Conservation (phyloP, 106 monocot species). For the Agapanthus africanus region DNA sequence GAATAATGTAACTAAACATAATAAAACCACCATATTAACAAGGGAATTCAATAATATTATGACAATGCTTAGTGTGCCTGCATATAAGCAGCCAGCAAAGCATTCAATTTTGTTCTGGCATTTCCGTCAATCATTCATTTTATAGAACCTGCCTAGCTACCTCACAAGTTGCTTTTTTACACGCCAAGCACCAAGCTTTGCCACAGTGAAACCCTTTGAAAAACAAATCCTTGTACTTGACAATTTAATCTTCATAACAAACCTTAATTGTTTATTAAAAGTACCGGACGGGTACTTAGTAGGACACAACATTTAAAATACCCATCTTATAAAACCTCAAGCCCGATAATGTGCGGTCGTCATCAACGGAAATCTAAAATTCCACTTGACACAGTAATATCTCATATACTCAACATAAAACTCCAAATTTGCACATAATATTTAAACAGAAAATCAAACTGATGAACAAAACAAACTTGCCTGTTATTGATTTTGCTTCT, state of each 20-base stretch:
- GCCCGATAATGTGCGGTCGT: too few relatives aligned
- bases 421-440: not conserved
- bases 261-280: too few relatives aligned
- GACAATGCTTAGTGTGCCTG: not conserved
- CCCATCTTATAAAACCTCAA: not conserved
- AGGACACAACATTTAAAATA: not conserved
- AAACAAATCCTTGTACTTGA: too few relatives aligned
- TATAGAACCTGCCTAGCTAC: not conserved
- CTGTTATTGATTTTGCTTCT: slow-evolving; percentile 86
- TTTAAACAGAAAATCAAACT: not conserved
- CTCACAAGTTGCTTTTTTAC: not conserved
- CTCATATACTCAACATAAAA: not conserved
- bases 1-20: not conserved
- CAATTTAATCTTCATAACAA: too few relatives aligned
- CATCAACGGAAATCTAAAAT: not conserved
- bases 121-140: not conserved
- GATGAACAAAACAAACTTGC: slow-evolving; percentile 10
- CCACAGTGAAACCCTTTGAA: too few relatives aligned
- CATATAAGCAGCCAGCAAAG: not conserved
- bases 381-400: not conserved
- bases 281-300: too few relatives aligned
- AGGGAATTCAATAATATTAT: not conserved
- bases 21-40: not conserved
- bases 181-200: not conserved
- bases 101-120: not conserved